Base-by-base conservation (phyloP, 2,329 filamentous ascomycete genomes). In the Sclerotinia trifoliorum region DNA sequence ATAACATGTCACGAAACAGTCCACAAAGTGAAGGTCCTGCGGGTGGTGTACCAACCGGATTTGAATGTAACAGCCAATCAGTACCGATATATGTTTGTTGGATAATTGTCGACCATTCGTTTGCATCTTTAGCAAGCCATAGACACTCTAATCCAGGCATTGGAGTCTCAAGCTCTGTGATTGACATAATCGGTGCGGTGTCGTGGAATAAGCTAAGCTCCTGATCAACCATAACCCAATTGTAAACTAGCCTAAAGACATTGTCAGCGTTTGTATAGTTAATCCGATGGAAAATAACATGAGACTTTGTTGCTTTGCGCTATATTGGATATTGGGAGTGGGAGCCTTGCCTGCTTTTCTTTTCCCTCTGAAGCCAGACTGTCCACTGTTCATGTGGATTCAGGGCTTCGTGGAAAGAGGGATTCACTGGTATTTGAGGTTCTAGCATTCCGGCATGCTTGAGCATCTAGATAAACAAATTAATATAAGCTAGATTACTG, bases 171-270 rank as follows among this genome's bases (percentile, higher is more conserved):
- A 91, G 84, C 68, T 91, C 88, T 42, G 84, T 88, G 66, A 90
- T 84, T 19, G 87, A 85, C 67, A 92, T 84, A 44, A 90, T 79
- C 0, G 88, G 86, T 1, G 83, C 81, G 0, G 83, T 85, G 73
- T 90, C 88, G 71, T 89, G 84, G 78, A 90, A 90, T 11, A 90
- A 80, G 60, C 86, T 86, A 67, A 90, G 80, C 77, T 92, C 90
- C 74, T 91, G 89, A 75, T 92, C 90, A 32, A 90, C 83, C 85
- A 90, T 90, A 26, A 89, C 86, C 87, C 89, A 92, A 66, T 89
- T 90, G 78, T 92, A 91, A n/a, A 90, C 85, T 44, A 92, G 80
- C 72, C 89, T 89, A 74, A 64, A 52, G 56, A 67, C 7, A 26
- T 63, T 51, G 54, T 68, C 15, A 65, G 46, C 62, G 8, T 55